A percentile compares a stretch with the other conserved stretches of the same genome.
phyloP scores from a whole-genome alignment of 1,284 basidiomycete genomes.

The Leccinum solheimii region DNA sequence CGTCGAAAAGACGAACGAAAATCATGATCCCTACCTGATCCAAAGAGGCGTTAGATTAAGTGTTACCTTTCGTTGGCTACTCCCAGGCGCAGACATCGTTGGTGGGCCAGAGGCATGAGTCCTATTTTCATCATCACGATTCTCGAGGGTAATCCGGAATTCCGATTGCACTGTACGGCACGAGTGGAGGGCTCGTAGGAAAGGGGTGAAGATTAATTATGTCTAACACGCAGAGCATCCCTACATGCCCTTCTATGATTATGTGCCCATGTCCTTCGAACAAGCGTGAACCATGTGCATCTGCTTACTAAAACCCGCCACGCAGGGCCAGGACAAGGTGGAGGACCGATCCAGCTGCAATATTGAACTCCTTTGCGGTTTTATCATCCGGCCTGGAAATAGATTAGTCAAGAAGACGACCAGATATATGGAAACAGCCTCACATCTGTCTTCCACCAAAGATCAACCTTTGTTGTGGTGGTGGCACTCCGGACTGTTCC shows the following conservation, averaged over 20 bases:
- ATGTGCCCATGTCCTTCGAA: constrained; percentile 20
- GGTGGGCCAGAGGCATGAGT: constrained; percentile 43
- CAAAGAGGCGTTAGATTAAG: constrained; percentile 62
- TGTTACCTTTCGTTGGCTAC: constrained; percentile 77
- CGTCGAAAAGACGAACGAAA: constrained; percentile 38
- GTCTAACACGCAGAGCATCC: constrained; percentile 24
- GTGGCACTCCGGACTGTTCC: constrained; percentile 98
- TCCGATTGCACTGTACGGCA: constrained; percentile 3
- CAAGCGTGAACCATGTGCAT: constrained; percentile 8
- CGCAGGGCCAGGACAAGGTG: constrained; percentile 93
- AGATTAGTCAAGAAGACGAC: constrained; percentile 4
- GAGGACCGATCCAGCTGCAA: constrained; percentile 80
- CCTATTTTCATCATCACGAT: constrained; percentile 11
- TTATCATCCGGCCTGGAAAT: constrained; percentile 78
- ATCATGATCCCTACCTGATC: constrained; percentile 41
- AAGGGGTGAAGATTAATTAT: constrained; percentile 29
- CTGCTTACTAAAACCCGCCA: constrained; percentile 54
- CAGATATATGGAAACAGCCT: constrained; percentile 37
- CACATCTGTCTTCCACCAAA: constrained; percentile 95
- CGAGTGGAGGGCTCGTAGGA: constrained; percentile 10
- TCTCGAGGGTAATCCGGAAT: neutral
- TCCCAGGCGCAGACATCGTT: constrained; percentile 74
- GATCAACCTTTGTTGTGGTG: constrained; percentile 95
- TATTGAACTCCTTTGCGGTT: constrained; percentile 80
- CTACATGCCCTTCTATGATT: constrained; percentile 29